These are phyloP conservation scores for Diaporthe sp. DNA, from an alignment of 2,329 filamentous ascomycete species.

Conservation along the genomic window DNA sequence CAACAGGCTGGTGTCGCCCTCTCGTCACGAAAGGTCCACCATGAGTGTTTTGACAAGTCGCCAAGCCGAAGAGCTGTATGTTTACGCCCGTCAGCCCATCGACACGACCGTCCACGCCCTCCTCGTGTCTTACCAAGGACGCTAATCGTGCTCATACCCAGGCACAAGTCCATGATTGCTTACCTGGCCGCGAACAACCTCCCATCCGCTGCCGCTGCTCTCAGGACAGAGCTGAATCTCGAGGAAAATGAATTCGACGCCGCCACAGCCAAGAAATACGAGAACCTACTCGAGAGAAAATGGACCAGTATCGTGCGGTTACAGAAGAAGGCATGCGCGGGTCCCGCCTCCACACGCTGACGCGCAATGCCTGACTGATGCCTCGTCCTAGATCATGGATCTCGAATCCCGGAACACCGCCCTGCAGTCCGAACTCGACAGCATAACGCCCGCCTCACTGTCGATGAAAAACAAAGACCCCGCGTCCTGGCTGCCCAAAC, in stretches of 20 bases:
- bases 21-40: conserved; percentile 43
- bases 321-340: conserved; percentile 85
- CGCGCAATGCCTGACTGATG: conserved; percentile 33
- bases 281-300: conserved; percentile 94
- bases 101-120: conserved; percentile 37
- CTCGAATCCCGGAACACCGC: conserved; percentile 81
- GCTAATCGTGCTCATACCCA: conserved; percentile 54
- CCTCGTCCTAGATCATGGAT: conserved; percentile 82
- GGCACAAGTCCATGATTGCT: conserved; percentile 93
- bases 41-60: conserved; percentile 85
- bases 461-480: conserved; percentile 88
- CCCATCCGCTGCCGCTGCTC: conserved; percentile 75
- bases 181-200: conserved; percentile 85
- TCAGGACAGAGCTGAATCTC: conserved; percentile 82
- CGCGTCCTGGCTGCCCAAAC: conserved; percentile 84
- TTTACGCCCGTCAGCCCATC: conserved; percentile 44
- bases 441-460: conserved; percentile 81
- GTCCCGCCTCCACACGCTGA: conserved; percentile 34
- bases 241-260: conserved; percentile 80
- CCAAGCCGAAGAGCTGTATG: conserved; percentile 91
- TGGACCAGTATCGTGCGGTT: conserved; percentile 96
- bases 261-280: conserved; percentile 91
- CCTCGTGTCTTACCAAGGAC: neutral
- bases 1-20: conserved; percentile 22
- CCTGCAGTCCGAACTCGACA: conserved; percentile 87